phyloP scores from a whole-genome alignment of 2,329 filamentous ascomycete genomes.

The Thermothelomyces thermophilus region DNA sequence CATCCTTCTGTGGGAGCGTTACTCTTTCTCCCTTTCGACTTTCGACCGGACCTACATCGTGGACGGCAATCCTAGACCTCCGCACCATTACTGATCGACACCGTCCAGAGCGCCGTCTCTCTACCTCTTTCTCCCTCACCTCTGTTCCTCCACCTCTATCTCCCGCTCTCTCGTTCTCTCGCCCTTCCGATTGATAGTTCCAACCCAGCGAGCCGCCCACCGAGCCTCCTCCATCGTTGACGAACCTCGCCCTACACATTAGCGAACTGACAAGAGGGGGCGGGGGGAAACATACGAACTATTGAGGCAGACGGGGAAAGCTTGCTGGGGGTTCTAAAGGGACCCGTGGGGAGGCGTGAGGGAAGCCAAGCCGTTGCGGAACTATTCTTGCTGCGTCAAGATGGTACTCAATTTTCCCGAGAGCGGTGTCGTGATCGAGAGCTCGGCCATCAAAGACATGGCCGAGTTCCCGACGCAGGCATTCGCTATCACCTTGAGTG shows the following conservation, averaged over 20 bases:
- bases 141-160: too few relatives aligned
- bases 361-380: neutral
- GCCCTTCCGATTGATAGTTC: neutral
- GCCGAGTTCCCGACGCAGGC: conserved; percentile 46
- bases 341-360: conserved; percentile 16
- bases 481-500: conserved; percentile 51
- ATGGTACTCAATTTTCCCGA: conserved; percentile 49
- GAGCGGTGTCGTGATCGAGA: conserved; percentile 50
- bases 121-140: too few relatives aligned
- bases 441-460: conserved; percentile 39
- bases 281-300: neutral
- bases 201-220: neutral
- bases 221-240: too few relatives aligned
- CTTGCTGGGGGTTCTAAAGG: neutral
- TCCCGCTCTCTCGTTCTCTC: too few relatives aligned
- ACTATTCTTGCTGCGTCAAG: conserved; percentile 9
- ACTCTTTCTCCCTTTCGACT: neutral
- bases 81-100: neutral
- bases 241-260: neutral
- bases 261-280: neutral
- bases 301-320: neutral
- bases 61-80: neutral
- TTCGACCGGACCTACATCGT: neutral
- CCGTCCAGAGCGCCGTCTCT: neutral
- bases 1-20: neutral